These are phyloP conservation scores for Collybia nuda DNA, from an alignment of 768 basidiomycete species.

Conservation along the genomic window DNA sequence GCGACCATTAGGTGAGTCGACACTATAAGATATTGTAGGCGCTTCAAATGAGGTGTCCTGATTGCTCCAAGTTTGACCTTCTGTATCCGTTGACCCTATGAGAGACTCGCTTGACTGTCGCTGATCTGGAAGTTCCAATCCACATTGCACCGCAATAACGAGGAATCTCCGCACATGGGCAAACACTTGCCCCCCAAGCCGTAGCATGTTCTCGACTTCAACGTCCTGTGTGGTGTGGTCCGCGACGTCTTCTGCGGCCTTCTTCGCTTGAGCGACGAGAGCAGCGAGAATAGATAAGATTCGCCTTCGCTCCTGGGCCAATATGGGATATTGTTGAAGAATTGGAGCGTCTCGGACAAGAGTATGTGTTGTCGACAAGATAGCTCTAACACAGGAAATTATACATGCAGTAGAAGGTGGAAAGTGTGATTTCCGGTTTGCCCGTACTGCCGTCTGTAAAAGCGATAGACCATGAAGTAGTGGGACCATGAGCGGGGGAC, in stretches of 20 bases:
- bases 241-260: constrained; percentile 51
- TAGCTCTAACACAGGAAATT: constrained; percentile 88
- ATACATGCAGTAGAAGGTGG: constrained; percentile 94
- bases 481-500: constrained; percentile 78
- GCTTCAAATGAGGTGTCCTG: constrained; percentile 28
- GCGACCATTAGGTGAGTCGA: constrained; percentile 26
- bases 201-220: constrained; percentile 78
- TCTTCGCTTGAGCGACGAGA: constrained; percentile 79
- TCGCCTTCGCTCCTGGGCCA: constrained; percentile 78
- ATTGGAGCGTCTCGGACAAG: constrained; percentile 78
- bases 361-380: constrained; percentile 81
- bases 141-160: constrained; percentile 71
- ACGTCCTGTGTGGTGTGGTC: constrained; percentile 45
- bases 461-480: constrained; percentile 84
- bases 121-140: constrained; percentile 62
- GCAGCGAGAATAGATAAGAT: constrained; percentile 80
- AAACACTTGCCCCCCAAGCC: constrained; percentile 78
- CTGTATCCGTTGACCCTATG: constrained; percentile 26
- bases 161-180: constrained; percentile 80
- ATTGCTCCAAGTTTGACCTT: constrained; percentile 26
- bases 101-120: constrained; percentile 30
- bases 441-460: constrained; percentile 79
- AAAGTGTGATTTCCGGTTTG: constrained; percentile 80
- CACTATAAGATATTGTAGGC: constrained; percentile 21
- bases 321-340: constrained; percentile 60